Conservation (phyloP, 148 eudicot species). For the Vaccinium corymbosum region DNA sequence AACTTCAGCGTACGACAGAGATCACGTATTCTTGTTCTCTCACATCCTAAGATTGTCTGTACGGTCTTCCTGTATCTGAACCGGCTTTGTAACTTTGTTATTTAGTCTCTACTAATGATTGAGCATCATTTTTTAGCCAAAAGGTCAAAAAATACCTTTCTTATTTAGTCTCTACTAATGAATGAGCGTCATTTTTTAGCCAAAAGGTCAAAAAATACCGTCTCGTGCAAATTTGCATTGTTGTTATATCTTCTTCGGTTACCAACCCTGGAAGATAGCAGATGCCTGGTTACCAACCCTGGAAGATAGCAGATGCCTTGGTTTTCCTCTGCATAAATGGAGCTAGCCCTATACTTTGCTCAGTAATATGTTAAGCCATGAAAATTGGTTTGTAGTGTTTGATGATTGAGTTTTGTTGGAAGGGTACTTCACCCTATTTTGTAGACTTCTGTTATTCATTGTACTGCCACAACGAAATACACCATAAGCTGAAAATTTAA, state of each 20-base stretch:
- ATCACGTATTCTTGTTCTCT: not conserved
- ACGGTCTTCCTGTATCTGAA: not conserved
- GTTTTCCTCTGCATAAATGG: not conserved
- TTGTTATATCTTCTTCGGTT: not conserved
- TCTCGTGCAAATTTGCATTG: slow-evolving; percentile 3
- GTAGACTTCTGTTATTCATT: not conserved
- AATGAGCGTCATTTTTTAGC: not conserved
- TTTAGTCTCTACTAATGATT: not conserved
- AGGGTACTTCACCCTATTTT: not conserved
- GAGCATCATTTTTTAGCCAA: not conserved
- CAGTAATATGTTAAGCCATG: not conserved
- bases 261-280: not conserved
- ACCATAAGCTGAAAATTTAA: not conserved
- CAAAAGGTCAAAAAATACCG: not conserved
- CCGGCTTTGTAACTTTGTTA: not conserved
- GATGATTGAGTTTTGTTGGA: not conserved
- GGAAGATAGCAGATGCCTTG: not conserved
- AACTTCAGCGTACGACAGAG: not conserved
- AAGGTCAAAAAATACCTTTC: not conserved
- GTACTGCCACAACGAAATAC: not conserved
- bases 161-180: not conserved
- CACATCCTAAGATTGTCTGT: not conserved
- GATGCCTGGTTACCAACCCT: not conserved
- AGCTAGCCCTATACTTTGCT: not conserved
- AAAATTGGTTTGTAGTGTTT: not conserved